Evolutionary conservation across 2,329 filamentous ascomycete species (phyloP).

Genomic region (Incumbomyces lentus): DNA sequence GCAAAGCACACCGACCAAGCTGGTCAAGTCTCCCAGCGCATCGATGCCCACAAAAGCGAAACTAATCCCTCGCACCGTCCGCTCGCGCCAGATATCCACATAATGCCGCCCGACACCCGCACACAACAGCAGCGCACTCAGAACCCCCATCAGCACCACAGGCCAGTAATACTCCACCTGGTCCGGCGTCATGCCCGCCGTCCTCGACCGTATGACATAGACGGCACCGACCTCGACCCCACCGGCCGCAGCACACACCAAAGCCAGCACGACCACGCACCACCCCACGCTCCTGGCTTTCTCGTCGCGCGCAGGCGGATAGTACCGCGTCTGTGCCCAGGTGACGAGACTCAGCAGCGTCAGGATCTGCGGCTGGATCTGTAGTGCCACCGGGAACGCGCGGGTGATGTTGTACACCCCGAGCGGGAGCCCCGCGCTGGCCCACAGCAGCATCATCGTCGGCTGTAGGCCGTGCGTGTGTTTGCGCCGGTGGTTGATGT

Average conservation of each 20-base stretch:
- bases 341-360: constrained; percentile 42
- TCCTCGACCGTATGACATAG: constrained; percentile 43
- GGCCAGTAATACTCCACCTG: constrained; percentile 41
- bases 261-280: constrained; percentile 39
- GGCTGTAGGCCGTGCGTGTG: constrained; percentile 55
- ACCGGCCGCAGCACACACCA: constrained; percentile 47
- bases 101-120: constrained; percentile 59
- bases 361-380: constrained; percentile 48
- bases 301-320: constrained; percentile 26
- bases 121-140: constrained; percentile 53
- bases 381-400: constrained; percentile 43
- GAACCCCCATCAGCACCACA: constrained; percentile 53
- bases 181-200: constrained; percentile 24
- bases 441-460: constrained; percentile 64
- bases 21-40: constrained; percentile 58
- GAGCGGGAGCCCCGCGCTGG: constrained; percentile 55
- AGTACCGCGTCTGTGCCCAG: constrained; percentile 48
- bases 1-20: constrained; percentile 54
- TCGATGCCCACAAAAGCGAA: constrained; percentile 64
- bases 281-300: constrained; percentile 38
- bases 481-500: constrained; percentile 57
- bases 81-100: constrained; percentile 56
- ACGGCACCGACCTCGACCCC: constrained; percentile 50
- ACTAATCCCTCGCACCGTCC: constrained; percentile 59
- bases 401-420: constrained; percentile 51